Evolutionary conservation across 352 stramenopile genomes (phyloP), one percentile per base, ranked within the genome.

Genomic region (Globisporangium cederbergense): DNA sequence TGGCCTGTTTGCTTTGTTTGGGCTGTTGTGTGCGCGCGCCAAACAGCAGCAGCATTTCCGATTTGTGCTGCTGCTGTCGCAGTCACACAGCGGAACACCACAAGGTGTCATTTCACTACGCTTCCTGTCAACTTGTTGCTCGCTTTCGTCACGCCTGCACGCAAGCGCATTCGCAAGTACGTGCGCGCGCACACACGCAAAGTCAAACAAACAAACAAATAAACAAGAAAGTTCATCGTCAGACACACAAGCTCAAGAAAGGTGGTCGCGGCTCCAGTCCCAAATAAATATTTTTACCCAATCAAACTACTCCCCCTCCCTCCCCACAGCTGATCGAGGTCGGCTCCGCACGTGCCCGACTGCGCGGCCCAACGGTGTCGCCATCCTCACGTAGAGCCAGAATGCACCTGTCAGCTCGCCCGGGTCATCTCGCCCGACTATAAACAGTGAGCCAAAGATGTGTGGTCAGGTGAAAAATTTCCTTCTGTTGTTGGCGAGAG

Each of bases 311-410:
- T 42, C 36, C 36, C 36, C 36, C 34, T 38, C 34, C 3, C 34
- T 10, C 10, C 36, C 9, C 36, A 42, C 10, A 36, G 36, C 53
- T 49, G 38, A 53, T 56, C 42, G 28, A 64, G 46, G 66, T 68
- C 62, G 61, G 66, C 57, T 52, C 32, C 18, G 47, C 36, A 49
- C 61, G 56, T 59, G 61, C 49, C 66, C 66, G 66, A 72, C 66
- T 72, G 45, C 32, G n/a, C 34, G 16, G 58, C 51, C 52, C 42
- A 42, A 22, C 13, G 36, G 36, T 3, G 13, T 46, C 40, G 40
- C 40, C 40, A 46, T 46, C 40, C 40, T 46, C 14, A 7, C 14
- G 11, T 45, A 16, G 34, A 42, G 7, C 40, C 13, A 46, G 13
- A 43, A 46, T n/a, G 11, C 13, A 7, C 9, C 3, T 32, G 4